Percentiles rank a stretch among this genome's conserved stretches.
Conservation (phyloP, 2,329 filamentous ascomycete genomes). For the Botrytis sinoallii region DNA sequence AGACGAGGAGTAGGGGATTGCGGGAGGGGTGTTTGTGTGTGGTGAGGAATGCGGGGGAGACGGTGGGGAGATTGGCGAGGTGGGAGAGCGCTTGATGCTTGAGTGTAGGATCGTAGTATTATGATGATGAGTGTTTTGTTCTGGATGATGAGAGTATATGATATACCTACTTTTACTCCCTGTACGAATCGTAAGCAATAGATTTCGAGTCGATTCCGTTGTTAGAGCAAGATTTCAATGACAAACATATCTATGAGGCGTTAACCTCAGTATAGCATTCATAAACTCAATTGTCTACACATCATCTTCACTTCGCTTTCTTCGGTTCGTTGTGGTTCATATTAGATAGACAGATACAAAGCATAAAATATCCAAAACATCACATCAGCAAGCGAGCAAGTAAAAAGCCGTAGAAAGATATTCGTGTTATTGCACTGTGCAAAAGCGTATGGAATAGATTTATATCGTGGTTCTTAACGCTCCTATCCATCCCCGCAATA, state of each 20-base stretch:
- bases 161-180: background rate
- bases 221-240: background rate
- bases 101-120: background rate
- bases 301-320: background rate
- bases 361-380: background rate
- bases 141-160: background rate
- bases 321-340: background rate
- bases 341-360: background rate
- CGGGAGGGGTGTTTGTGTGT: conserved; percentile 64
- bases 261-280: background rate
- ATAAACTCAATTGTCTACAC: background rate
- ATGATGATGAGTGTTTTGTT: background rate
- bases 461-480: background rate
- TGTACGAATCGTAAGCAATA: background rate
- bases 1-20: conserved; percentile 32
- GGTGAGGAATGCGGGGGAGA: conserved; percentile 76
- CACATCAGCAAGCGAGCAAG: background rate
- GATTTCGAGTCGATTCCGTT: background rate
- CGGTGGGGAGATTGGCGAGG: conserved; percentile 70
- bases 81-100: conserved; percentile 57
- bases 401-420: background rate
- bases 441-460: background rate
- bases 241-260: background rate
- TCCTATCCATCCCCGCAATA: background rate
- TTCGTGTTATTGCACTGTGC: background rate